These are phyloP conservation scores for Rhodotorula sp. DNA, from an alignment of 1,284 basidiomycete species.

Conservation along the genomic window DNA sequence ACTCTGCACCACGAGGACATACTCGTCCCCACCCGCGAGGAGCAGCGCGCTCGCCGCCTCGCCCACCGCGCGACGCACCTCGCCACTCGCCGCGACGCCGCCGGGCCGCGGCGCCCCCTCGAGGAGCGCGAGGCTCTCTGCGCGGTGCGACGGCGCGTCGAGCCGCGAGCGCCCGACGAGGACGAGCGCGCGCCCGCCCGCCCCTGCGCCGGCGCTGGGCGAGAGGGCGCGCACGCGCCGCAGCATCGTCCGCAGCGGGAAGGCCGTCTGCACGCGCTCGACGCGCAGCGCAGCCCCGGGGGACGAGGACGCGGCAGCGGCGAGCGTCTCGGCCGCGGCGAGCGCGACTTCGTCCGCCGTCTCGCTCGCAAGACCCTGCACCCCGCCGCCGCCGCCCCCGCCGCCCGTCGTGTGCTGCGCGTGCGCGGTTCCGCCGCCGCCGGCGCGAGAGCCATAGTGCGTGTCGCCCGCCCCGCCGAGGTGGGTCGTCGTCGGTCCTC, in stretches of 20 bases:
- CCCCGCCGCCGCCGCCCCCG: neutral
- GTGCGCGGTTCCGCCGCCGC: constrained; percentile 44
- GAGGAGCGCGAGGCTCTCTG: constrained; percentile 10
- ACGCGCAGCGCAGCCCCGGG: constrained; percentile 27
- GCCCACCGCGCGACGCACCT: constrained; percentile 11
- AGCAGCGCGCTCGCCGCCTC: constrained; percentile 10
- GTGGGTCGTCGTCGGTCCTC: neutral
- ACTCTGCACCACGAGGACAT: constrained; percentile 17
- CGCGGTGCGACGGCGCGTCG: constrained; percentile 62
- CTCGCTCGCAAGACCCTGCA: constrained; percentile 48
- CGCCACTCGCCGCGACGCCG: neutral
- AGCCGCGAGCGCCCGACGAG: constrained; percentile 68
- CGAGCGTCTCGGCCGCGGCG: constrained; percentile 25
- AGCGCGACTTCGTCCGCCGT: constrained; percentile 67
- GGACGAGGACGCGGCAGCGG: no score
- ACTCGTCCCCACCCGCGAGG: neutral
- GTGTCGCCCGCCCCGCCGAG: constrained; percentile 54
- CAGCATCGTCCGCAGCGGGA: constrained; percentile 62
- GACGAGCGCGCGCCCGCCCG: constrained; percentile 44
- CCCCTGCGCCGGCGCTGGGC: no score
- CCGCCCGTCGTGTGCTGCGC: constrained; percentile 56
- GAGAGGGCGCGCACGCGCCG: constrained; percentile 59
- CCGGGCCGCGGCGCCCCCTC: neutral
- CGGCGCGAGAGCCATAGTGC: constrained; percentile 59
- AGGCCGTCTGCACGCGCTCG: constrained; percentile 9